A percentile compares a stretch with the other conserved stretches of the same genome.
Evolutionary conservation across 129 eudicot genomes (phyloP).

Genomic region (Arctium minus): DNA sequence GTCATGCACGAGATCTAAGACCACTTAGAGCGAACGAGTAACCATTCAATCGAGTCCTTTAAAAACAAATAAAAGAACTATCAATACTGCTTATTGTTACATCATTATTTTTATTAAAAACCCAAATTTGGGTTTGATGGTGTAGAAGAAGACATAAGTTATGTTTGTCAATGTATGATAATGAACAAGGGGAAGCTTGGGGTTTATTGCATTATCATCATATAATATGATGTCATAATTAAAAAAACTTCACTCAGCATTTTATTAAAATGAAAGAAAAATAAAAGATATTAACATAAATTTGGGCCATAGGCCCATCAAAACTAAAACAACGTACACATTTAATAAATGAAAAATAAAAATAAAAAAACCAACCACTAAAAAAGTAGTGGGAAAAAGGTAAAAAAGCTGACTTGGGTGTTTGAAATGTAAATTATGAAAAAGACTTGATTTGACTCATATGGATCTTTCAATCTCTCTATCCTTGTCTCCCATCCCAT

Average conservation of each 20-base stretch:
- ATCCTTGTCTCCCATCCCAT: conserved; percentile 20
- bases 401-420: conserved; percentile 35
- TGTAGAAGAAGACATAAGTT: neutral
- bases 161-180: no score
- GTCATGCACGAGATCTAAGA: no score
- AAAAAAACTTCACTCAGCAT: neutral
- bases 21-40: no score
- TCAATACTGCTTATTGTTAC: no score
- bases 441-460: conserved; percentile 50
- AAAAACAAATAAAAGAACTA: no score
- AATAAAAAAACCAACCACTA: conserved; percentile 13
- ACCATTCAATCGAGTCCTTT: no score
- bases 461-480: conserved; percentile 35
- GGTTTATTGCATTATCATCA: neutral
- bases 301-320: conserved; percentile 20
- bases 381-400: conserved; percentile 21
- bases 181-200: no score
- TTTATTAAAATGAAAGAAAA: conserved; percentile 4
- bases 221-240: neutral
- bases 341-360: conserved; percentile 1
- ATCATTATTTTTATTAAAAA: no score
- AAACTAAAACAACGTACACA: conserved; percentile 19
- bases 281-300: conserved; percentile 17
- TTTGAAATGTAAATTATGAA: conserved; percentile 25
- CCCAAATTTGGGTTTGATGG: neutral